These are phyloP conservation scores for Tricholoma bakamatsutake DNA, from an alignment of 768 basidiomycete species.

Conservation along the genomic window DNA sequence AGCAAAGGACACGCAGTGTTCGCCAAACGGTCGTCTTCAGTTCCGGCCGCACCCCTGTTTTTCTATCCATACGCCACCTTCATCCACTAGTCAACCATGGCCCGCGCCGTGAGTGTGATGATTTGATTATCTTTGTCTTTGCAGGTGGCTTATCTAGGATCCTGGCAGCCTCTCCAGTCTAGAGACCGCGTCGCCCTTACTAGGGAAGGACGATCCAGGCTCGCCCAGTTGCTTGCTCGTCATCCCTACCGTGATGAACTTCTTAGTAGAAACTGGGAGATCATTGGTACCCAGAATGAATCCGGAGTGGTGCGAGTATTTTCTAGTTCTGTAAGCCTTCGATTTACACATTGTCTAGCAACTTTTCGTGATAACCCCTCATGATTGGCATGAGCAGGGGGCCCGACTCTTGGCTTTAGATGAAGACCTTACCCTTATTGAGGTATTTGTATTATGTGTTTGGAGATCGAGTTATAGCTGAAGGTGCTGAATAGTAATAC, in stretches of 20 bases:
- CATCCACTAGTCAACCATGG: background rate
- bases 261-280: background rate
- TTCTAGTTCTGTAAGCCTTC: background rate
- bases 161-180: background rate
- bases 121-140: background rate
- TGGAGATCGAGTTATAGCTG: background rate
- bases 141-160: background rate
- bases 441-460: background rate
- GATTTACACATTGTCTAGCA: background rate
- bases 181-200: background rate
- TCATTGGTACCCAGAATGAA: background rate
- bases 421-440: background rate
- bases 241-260: background rate
- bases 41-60: background rate
- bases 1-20: background rate
- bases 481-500: background rate
- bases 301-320: background rate
- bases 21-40: background rate
- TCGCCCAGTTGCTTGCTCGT: background rate
- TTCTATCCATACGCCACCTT: background rate
- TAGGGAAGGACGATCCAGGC: background rate
- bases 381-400: background rate
- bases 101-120: background rate
- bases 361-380: background rate
- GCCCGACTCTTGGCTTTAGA: background rate